These are phyloP conservation scores for Adansonia gregorii DNA, from an alignment of 441 rosid species.

Conservation along the genomic window DNA sequence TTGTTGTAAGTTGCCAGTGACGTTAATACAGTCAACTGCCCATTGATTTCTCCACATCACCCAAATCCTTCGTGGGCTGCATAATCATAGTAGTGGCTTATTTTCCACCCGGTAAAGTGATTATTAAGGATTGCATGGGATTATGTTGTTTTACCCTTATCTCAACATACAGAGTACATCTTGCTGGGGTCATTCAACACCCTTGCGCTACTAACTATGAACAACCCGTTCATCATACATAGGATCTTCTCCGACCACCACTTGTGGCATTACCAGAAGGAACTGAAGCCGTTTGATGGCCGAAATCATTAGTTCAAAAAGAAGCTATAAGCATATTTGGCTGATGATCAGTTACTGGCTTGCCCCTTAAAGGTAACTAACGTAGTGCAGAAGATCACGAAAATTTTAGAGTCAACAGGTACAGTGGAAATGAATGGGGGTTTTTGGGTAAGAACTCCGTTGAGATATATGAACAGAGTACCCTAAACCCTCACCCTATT, in stretches of 20 bases:
- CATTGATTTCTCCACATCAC: too few relatives aligned
- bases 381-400: constrained; percentile 69
- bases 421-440: constrained; percentile 39
- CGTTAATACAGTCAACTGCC: too few relatives aligned
- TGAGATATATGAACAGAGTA: too few relatives aligned
- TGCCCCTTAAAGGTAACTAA: constrained; percentile 41
- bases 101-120: too few relatives aligned
- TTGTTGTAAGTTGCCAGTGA: too few relatives aligned
- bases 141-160: too few relatives aligned
- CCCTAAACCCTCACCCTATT: too few relatives aligned
- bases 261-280: constrained; percentile 88
- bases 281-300: constrained; percentile 84
- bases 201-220: constrained; percentile 17
- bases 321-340: constrained; percentile 53
- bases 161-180: too few relatives aligned
- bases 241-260: constrained; percentile 95
- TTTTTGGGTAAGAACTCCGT: constrained; percentile 10
- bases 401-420: constrained; percentile 64
- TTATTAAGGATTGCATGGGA: too few relatives aligned
- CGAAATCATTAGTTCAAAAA: constrained; percentile 54
- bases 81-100: too few relatives aligned
- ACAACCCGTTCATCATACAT: constrained; percentile 55
- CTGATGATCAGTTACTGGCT: constrained; percentile 44
- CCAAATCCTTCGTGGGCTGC: too few relatives aligned
- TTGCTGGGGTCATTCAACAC: too few relatives aligned